Base-by-base conservation (phyloP, 2,329 filamentous ascomycete genomes). In the Neonectria faginata region DNA sequence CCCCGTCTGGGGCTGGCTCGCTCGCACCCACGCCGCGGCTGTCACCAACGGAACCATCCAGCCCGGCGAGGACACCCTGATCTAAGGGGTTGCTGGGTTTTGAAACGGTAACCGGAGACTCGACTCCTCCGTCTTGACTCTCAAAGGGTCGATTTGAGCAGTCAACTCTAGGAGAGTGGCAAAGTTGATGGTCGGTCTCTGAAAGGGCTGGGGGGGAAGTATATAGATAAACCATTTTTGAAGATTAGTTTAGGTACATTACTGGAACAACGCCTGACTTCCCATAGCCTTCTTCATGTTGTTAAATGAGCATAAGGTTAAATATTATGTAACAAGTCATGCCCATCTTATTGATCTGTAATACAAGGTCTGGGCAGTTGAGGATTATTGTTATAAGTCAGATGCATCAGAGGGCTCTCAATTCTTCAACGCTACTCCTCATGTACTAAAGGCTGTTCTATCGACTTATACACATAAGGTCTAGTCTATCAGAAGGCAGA, bases 1-100 rank as follows among this genome's bases (percentile, higher is more conserved):
- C 74, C 89, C 90, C 2, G 86, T 84, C 29, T 92, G 91, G 75
- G 89, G 88, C 1, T 83, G 86, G 74, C 74, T 92, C 57, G 89
- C 90, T 22, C 79, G 89, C 58, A 84, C 81, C 6, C 89, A 92
- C 74, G 84, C 81, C 5, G 86, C 84, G 11, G 88, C 90, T 5
- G 79, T 91, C 44, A 71, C 81, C 59, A 88, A 89, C 52, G 90
- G 89, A 0, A 87, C 85, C 0, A 68, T 91, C 10, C 73, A 84
- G 16, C 81, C 85, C 1, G 87, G 89, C 0, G 85, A 92, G 79
- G 80, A 76, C 33, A 55, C 62, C n/a, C 65, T 73, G 54, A 29
- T 70, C 31, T 60, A 52, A 57, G 47, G 39, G 14, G 55, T 25
- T 8, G 11, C 39, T 27, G 33, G 2, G 18, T 41, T 20, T 33